Percentiles rank a stretch among this genome's conserved stretches.
These are phyloP conservation scores for Albizia julibrissin DNA, from an alignment of 306 rosid species.

Conservation along the genomic window DNA sequence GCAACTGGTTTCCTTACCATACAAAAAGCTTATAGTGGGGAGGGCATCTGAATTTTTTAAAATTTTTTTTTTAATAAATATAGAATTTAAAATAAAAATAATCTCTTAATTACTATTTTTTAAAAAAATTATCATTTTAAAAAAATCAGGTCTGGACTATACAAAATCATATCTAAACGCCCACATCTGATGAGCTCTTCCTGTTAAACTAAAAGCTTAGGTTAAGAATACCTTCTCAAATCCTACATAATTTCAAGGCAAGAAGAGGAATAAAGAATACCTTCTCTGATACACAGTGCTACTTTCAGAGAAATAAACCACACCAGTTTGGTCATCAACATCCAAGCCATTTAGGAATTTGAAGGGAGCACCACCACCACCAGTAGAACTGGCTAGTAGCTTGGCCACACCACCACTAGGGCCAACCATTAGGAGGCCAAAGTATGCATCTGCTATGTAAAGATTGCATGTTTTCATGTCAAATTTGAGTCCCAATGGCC, in stretches of 20 bases:
- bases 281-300: constrained; percentile 53
- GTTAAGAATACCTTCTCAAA: too few species aligned
- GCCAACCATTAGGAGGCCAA: constrained; percentile 44
- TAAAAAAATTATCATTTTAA: too few species aligned
- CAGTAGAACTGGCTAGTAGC: constrained; percentile 38
- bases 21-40: too few species aligned
- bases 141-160: too few species aligned
- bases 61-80: too few species aligned
- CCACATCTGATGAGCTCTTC: too few species aligned
- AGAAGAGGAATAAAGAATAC: constrained; percentile 21
- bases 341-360: constrained; percentile 52
- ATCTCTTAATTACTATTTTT: too few species aligned
- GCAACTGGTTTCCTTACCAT: too few species aligned
- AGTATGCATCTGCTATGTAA: constrained; percentile 48
- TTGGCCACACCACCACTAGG: constrained; percentile 45
- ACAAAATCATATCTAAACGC: too few species aligned
- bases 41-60: too few species aligned
- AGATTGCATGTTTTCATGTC: constrained; percentile 4
- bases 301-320: constrained; percentile 54
- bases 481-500: constrained; percentile 51
- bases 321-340: constrained; percentile 43
- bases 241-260: neutral
- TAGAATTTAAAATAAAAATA: too few species aligned
- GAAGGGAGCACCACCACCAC: constrained; percentile 33
- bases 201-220: too few species aligned